Conservation (phyloP, 1,284 basidiomycete species). For the Caloboletus inedulis region DNA sequence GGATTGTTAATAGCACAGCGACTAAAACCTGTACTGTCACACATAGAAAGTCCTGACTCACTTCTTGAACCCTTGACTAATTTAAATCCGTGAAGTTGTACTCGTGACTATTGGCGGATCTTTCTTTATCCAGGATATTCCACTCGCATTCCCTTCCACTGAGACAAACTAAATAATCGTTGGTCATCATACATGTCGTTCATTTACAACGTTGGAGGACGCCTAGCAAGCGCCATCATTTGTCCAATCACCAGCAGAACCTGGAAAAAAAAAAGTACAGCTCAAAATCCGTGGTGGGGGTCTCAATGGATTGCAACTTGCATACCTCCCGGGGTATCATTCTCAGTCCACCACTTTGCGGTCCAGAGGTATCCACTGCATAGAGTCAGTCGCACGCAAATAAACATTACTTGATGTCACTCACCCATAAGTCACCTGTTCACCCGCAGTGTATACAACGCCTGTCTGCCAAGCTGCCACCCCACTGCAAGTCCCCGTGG, state of each 20-base stretch:
- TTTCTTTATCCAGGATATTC: not conserved
- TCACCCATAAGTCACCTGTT: conserved; percentile 51
- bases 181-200: not conserved
- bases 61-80: not conserved
- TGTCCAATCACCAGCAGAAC: conserved; percentile 51
- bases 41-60: not conserved
- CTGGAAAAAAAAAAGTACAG: conserved; percentile 17
- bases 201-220: not conserved
- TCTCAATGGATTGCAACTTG: not conserved
- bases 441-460: conserved; percentile 48
- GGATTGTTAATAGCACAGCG: not conserved
- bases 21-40: not conserved
- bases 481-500: conserved; percentile 45
- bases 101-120: not conserved
- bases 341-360: conserved; percentile 56
- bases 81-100: not conserved
- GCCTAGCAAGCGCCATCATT: conserved; percentile 49
- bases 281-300: not conserved
- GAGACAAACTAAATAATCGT: not conserved
- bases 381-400: conserved; percentile 3
- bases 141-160: not conserved
- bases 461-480: conserved; percentile 47
- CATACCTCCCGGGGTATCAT: conserved; percentile 51
- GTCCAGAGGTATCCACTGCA: conserved; percentile 57
- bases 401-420: conserved; percentile 12